Evolutionary conservation across 176 grass and related monocot genomes (phyloP).

Genomic region (Raddia guianensis): DNA sequence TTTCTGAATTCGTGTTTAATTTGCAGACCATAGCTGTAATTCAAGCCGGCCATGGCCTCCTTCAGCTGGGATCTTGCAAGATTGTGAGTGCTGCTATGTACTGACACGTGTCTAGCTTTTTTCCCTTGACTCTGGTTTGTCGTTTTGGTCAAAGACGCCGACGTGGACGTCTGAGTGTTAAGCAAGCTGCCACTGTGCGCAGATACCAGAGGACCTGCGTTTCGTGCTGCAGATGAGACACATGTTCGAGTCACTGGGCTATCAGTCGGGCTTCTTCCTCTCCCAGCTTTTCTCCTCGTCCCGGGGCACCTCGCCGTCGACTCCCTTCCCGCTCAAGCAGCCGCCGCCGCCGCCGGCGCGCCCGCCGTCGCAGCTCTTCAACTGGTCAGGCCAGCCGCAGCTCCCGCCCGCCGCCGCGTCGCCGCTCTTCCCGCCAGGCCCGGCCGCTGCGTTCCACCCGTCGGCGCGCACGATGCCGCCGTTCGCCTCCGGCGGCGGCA

Average conservation of each 20-base stretch:
- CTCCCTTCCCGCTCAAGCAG: conserved; percentile 73
- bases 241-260: conserved; percentile 96
- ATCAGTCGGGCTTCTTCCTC: conserved; percentile 98
- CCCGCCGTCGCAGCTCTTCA: conserved; percentile 49
- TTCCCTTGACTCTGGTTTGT: conserved; percentile 30
- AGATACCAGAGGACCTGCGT: conserved; percentile 98
- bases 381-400: conserved; percentile 53
- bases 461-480: conserved; percentile 29
- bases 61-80: conserved; percentile 95
- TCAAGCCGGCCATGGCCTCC: conserved; percentile 97
- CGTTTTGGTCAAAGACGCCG: conserved; percentile 32
- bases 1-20: conserved; percentile 21
- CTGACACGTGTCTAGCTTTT: background rate
- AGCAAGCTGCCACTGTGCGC: conserved; percentile 22
- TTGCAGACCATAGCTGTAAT: conserved; percentile 96
- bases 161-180: conserved; percentile 38
- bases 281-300: conserved; percentile 96
- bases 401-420: conserved; percentile 44
- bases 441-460: conserved; percentile 48
- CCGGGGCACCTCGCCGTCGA: conserved; percentile 57
- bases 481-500: conserved; percentile 19
- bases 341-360: conserved; percentile 40
- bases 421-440: conserved; percentile 42
- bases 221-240: conserved; percentile 98
- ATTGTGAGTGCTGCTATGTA: conserved; percentile 64